Evolutionary conservation across 805 yeast genomes (phyloP).

Genomic region (Groenewaldozyma tartarivorans): DNA sequence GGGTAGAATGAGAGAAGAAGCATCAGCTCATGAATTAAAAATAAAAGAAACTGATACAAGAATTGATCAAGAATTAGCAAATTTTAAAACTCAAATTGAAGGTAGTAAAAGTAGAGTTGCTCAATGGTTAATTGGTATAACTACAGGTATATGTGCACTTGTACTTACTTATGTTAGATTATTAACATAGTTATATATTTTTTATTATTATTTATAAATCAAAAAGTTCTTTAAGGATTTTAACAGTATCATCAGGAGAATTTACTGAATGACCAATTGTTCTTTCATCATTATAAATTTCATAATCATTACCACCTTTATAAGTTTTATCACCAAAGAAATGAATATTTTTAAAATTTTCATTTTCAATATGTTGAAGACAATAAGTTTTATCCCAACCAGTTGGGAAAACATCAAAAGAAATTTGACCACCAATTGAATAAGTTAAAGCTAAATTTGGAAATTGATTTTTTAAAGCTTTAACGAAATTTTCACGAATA

Average conservation of each 20-base stretch:
- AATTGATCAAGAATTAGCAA: slow-evolving; percentile 90
- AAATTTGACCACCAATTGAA: slow-evolving; percentile 99
- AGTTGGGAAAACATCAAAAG: slow-evolving; percentile 98
- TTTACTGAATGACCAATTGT: slow-evolving; percentile 93
- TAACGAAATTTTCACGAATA: slow-evolving; percentile 76
- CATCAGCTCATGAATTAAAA: slow-evolving; percentile 83
- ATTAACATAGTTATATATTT: slow-evolving; percentile 38
- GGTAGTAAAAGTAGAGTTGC: slow-evolving; percentile 91
- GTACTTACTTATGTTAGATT: slow-evolving; percentile 86
- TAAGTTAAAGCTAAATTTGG: slow-evolving; percentile 79
- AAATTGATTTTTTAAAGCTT: slow-evolving; percentile 74
- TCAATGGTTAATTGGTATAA: slow-evolving; percentile 98
- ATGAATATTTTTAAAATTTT: slow-evolving; percentile 81
- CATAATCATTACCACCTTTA: slow-evolving; percentile 97
- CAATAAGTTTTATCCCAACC: slow-evolving; percentile 99
- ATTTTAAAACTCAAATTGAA: slow-evolving; percentile 92
- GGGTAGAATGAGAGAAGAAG: slow-evolving; percentile 91
- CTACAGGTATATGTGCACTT: slow-evolving; percentile 95
- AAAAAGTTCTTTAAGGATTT: slow-evolving; percentile 76
- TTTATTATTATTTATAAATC: not conserved
- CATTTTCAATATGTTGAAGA: slow-evolving; percentile 80
- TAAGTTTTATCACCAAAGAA: slow-evolving; percentile 98
- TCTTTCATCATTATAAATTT: slow-evolving; percentile 85
- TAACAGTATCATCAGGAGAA: slow-evolving; percentile 81
- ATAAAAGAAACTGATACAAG: slow-evolving; percentile 92